Conservation (phyloP, 257 asterid genomes). For the Nemophila menziesii region DNA sequence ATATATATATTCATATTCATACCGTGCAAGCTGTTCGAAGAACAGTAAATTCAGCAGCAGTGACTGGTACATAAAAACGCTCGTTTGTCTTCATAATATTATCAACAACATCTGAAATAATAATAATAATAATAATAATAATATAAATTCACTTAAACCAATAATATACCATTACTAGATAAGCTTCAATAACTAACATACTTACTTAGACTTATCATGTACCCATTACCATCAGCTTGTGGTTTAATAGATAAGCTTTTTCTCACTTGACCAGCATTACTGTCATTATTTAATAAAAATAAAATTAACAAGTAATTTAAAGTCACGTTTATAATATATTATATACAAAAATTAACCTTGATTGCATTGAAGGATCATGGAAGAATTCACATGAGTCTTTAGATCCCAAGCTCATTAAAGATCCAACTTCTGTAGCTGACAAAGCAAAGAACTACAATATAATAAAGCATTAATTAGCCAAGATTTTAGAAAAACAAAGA, state of each 20-base stretch:
- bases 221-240: constrained; percentile 69
- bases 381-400: constrained; percentile 77
- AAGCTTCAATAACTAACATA: not conserved
- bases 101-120: constrained; percentile 61
- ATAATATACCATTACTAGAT: not conserved
- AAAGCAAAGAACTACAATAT: constrained; percentile 59
- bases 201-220: constrained; percentile 71
- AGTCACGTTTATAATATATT: not conserved
- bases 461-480: constrained; percentile 5
- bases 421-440: constrained; percentile 85
- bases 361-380: constrained; percentile 81
- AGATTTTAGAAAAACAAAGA: not conserved
- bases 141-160: not conserved
- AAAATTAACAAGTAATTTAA: not conserved
- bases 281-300: constrained; percentile 15
- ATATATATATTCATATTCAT: constrained; percentile 11
- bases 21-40: constrained; percentile 78
- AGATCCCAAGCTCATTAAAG: constrained; percentile 67
- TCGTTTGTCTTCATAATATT: constrained; percentile 53
- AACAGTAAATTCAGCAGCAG: constrained; percentile 87
- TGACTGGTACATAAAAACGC: constrained; percentile 71
- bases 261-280: constrained; percentile 88
- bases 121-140: not conserved
- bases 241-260: constrained; percentile 75
- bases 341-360: constrained; percentile 40